Evolutionary conservation across 352 stramenopile genomes (phyloP), one percentile per base, ranked within the genome.

Genomic region (Achlya hypogyna): DNA sequence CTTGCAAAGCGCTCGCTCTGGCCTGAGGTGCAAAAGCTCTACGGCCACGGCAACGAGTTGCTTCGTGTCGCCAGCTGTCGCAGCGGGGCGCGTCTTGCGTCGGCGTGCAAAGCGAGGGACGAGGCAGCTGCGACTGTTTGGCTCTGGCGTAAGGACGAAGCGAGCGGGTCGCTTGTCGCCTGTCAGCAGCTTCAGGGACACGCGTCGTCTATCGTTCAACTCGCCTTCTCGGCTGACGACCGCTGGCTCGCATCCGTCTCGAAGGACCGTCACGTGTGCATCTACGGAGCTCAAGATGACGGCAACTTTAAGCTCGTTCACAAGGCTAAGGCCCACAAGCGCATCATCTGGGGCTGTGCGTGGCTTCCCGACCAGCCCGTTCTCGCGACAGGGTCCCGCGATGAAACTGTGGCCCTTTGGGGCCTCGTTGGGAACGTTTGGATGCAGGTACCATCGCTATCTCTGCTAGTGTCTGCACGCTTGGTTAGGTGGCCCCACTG

Each of bases 31-130:
- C 76, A 78, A 20, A 93, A 93, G 58, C 72, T 91, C 27, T 93
- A 93, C 38, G 84, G 84, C 34, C 84, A 93, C 53, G 82, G 79
- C 14, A 91, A 91, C 51, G 84, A 93, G 49, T 69, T 93, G n/a
- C 64, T 91, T 18, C 86, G 79, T 32, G 82, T 90, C 23, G 62
- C 76, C 0, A 87, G 76, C 16, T 87, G 78, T 28, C 71, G 87
- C 49, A 45, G 71, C 18, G 78, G 81, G 0, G 74, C 80, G 18
- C 59, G 86, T 43, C 56, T 91, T 22, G 84, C 82, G 6, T 93
- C 82, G 0, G 77, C 82, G 0, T 93, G 84, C 64, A 93, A 90
- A 65, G 81, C 79, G n/a, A 73, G 84, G 14, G 84, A 91, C 66
- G 82, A 90, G 38, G 69, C 72, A 14, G 88, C 81, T 23, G 82